Evolutionary conservation across 441 rosid species (phyloP).

Genomic region (Omphalea diandra): DNA sequence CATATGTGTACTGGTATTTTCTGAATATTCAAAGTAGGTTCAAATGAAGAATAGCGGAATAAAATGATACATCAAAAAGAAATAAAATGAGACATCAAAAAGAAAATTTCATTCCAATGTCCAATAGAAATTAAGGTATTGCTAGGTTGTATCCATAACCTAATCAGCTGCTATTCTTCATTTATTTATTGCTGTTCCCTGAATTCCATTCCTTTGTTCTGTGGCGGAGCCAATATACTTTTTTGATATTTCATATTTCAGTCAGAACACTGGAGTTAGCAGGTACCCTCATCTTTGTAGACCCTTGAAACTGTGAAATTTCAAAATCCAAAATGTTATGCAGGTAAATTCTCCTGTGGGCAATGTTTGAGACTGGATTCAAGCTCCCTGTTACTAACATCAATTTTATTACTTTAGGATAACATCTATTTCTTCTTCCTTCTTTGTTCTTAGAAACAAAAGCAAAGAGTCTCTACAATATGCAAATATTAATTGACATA

Average conservation of each 20-base stretch:
- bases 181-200: not conserved
- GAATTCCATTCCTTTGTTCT: not conserved
- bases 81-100: too few species aligned
- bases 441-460: not conserved
- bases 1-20: not conserved
- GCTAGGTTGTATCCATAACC: not conserved
- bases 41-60: slow-evolving; percentile 7
- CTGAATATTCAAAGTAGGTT: not conserved
- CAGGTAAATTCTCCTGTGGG: not conserved
- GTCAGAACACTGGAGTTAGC: not conserved
- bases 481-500: not conserved
- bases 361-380: not conserved
- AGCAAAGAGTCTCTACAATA: not conserved
- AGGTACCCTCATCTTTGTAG: not conserved
- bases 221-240: not conserved
- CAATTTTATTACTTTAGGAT: not conserved
- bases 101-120: not conserved
- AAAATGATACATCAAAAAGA: not conserved
- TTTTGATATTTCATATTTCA: not conserved
- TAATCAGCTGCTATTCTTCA: not conserved
- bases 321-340: not conserved
- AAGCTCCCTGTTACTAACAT: not conserved
- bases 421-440: not conserved
- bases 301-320: not conserved
- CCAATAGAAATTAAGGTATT: not conserved